Percentiles rank a stretch among this genome's conserved stretches.
Evolutionary conservation across 192 early-diverging fungal genomes (phyloP).

Genomic region (Cetraspora pellucida): DNA sequence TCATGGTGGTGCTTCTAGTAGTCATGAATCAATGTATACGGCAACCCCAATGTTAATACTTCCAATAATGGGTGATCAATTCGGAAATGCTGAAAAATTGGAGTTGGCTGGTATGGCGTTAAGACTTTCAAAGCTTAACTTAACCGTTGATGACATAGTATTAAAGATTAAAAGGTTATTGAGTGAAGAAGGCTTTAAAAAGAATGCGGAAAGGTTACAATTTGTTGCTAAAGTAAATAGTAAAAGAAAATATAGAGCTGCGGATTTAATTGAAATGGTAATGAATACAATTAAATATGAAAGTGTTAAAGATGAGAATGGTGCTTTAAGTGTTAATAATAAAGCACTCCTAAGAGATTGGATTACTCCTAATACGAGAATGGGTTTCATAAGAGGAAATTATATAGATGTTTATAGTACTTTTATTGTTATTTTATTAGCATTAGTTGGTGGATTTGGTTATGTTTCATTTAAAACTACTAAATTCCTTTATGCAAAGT

Average conservation of each 20-base stretch:
- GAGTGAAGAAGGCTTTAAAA: neutral
- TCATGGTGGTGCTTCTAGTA: slow-evolving; percentile 37
- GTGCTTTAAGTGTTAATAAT: neutral
- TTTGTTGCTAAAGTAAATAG: slow-evolving; percentile 24
- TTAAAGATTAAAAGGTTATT: neutral
- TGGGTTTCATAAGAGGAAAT: slow-evolving; percentile 31
- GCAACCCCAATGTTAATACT: no score
- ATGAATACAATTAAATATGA: neutral
- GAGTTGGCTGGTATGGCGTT: neutral
- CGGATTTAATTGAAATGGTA: slow-evolving; percentile 27
- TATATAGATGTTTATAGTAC: slow-evolving; percentile 24
- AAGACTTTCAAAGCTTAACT: neutral
- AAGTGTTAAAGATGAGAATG: no score
- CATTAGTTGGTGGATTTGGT: no score
- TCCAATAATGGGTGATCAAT: no score
- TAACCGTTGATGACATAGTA: slow-evolving; percentile 12
- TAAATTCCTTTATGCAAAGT: no score
- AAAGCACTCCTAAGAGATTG: slow-evolving; percentile 12
- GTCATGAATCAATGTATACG: no score
- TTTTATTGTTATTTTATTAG: no score
- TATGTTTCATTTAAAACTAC: no score
- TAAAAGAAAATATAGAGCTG: slow-evolving; percentile 27
- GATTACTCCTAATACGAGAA: slow-evolving; percentile 23
- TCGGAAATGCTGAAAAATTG: slow-evolving; percentile 2
- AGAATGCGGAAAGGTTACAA: slow-evolving; percentile 18